Evolutionary conservation across 148 eudicot species (phyloP).

Genomic region (Rheum nobile): DNA sequence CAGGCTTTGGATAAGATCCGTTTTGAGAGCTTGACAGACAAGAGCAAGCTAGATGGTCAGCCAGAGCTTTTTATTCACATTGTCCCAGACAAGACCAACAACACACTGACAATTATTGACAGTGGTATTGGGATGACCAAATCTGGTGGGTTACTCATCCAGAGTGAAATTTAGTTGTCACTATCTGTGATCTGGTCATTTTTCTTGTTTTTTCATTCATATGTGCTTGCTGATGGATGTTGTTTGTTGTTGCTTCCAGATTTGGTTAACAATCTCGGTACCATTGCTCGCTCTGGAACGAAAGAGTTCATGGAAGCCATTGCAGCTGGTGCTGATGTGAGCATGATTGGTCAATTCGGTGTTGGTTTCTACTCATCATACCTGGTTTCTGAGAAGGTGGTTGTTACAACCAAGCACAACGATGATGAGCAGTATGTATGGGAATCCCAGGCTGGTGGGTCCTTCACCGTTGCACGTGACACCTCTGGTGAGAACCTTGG

Average conservation of each 20-base stretch:
- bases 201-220: not conserved
- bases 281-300: conserved; percentile 22
- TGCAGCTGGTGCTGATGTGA: conserved; percentile 30
- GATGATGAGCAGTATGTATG: conserved; percentile 28
- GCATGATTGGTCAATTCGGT: conserved; percentile 26
- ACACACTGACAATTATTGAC: conserved; percentile 22
- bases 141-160: conserved; percentile 9
- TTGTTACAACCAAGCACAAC: conserved; percentile 23
- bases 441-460: conserved; percentile 23
- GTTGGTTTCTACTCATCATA: conserved; percentile 26
- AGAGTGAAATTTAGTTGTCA: not conserved
- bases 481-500: conserved; percentile 24
- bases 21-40: conserved; percentile 23
- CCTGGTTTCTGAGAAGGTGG: conserved; percentile 28
- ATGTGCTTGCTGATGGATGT: too few species aligned
- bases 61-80: conserved; percentile 25
- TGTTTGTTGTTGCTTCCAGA: conserved; percentile 3
- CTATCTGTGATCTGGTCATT: not conserved
- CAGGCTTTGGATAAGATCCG: conserved; percentile 22
- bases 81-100: conserved; percentile 23
- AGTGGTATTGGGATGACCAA: conserved; percentile 29
- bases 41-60: conserved; percentile 21
- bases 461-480: conserved; percentile 23
- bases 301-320: conserved; percentile 31
- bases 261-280: conserved; percentile 27